These are phyloP conservation scores for Aspergillus costaricaensis DNA, from an alignment of 2,329 filamentous ascomycete species.

Conservation along the genomic window DNA sequence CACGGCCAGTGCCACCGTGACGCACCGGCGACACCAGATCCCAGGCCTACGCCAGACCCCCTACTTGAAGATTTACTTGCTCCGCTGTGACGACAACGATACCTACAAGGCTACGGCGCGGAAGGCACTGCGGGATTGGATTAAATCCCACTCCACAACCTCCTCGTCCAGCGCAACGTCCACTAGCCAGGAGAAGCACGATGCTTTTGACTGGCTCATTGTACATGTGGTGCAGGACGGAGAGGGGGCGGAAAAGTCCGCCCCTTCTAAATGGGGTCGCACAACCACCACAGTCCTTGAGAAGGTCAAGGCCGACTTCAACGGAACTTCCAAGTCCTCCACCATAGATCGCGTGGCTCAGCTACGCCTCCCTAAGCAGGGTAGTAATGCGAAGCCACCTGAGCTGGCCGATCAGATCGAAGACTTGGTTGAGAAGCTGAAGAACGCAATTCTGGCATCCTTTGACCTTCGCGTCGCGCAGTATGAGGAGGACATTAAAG, in stretches of 20 bases:
- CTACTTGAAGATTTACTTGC: slow-evolving; percentile 85
- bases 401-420: slow-evolving; percentile 82
- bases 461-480: slow-evolving; percentile 90
- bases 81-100: slow-evolving; percentile 95
- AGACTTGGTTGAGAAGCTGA: slow-evolving; percentile 83
- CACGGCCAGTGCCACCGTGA: slow-evolving; percentile 35
- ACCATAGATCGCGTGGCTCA: slow-evolving; percentile 79
- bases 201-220: slow-evolving; percentile 95
- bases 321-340: slow-evolving; percentile 71
- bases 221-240: slow-evolving; percentile 90
- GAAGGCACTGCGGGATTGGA: slow-evolving; percentile 83
- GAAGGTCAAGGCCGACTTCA: slow-evolving; percentile 88
- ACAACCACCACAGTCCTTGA: slow-evolving; percentile 82
- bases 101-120: slow-evolving; percentile 81
- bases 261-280: slow-evolving; percentile 72
- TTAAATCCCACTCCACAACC: slow-evolving; percentile 71
- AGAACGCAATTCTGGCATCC: slow-evolving; percentile 79
- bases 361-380: slow-evolving; percentile 67
- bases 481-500: slow-evolving; percentile 96
- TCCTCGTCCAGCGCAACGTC: slow-evolving; percentile 48
- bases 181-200: slow-evolving; percentile 83
- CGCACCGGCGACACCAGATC: slow-evolving; percentile 83
- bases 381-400: slow-evolving; percentile 64
- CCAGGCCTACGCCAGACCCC: slow-evolving; percentile 89
- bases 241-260: slow-evolving; percentile 64